Evolutionary conservation across 305 asterid species (phyloP).

Genomic region (Vinca major): DNA sequence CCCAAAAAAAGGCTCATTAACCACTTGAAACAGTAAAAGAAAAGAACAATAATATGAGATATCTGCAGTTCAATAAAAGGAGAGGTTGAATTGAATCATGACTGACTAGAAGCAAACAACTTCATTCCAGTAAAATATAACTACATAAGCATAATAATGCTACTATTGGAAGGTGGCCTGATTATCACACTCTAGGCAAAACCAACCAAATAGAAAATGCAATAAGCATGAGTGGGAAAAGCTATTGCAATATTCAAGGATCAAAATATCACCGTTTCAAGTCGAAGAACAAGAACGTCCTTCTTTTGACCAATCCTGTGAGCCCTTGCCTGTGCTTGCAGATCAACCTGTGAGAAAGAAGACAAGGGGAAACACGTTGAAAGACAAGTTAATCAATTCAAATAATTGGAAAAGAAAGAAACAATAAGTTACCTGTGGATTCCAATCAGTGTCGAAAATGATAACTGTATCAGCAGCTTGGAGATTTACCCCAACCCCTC

Average conservation of each 20-base stretch:
- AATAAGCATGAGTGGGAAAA: neutral
- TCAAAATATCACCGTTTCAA: constrained; percentile 65
- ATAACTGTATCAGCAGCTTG: constrained; percentile 99
- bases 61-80: neutral
- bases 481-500: constrained; percentile 99
- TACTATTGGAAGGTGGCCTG: neutral
- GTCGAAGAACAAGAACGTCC: constrained; percentile 96
- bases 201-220: neutral
- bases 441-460: constrained; percentile 98
- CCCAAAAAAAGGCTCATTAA: neutral
- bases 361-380: constrained; percentile 2
- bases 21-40: neutral
- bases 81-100: neutral
- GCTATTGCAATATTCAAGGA: constrained; percentile 4
- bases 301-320: constrained; percentile 99
- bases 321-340: constrained; percentile 99
- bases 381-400: constrained; percentile 11
- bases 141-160: neutral
- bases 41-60: neutral
- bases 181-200: neutral
- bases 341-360: constrained; percentile 72
- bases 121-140: neutral
- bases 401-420: constrained; percentile 13
- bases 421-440: constrained; percentile 69
- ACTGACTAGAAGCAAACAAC: neutral